Conservation (phyloP, 352 stramenopile species). For the Phytophthora tentaculata region DNA sequence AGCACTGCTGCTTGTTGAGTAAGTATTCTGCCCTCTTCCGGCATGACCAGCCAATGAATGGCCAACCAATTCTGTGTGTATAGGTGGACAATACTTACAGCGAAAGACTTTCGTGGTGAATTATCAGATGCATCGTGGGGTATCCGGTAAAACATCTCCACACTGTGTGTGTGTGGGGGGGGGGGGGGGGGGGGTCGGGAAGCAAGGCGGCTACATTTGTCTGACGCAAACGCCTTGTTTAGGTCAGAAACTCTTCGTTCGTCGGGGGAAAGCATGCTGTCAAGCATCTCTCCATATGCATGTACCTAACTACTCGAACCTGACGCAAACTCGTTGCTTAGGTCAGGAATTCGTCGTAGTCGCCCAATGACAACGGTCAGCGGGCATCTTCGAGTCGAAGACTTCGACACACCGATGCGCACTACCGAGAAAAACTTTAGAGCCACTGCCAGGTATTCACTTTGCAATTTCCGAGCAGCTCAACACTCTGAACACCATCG, state of each 20-base stretch:
- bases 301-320: neutral
- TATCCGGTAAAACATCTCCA: too few relatives aligned
- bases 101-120: neutral
- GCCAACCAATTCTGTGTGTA: neutral
- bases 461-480: conserved; percentile 16
- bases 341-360: conserved; percentile 4
- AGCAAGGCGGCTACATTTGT: conserved; percentile 6
- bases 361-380: neutral
- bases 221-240: conserved; percentile 27
- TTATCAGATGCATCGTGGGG: neutral
- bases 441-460: conserved; percentile 1
- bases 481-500: neutral
- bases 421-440: neutral
- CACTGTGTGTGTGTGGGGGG: too few relatives aligned
- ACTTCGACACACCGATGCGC: neutral
- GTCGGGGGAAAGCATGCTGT: too few relatives aligned
- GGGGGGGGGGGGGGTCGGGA: too few relatives aligned
- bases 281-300: too few relatives aligned
- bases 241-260: conserved; percentile 16
- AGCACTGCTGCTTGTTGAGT: too few relatives aligned
- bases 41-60: too few relatives aligned
- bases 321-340: conserved; percentile 15
- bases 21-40: too few relatives aligned
- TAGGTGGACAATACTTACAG: conserved; percentile 1
- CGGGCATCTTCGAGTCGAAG: too few relatives aligned